Evolutionary conservation across 257 asterid genomes (phyloP).

Genomic region (Perilla frutescens): DNA sequence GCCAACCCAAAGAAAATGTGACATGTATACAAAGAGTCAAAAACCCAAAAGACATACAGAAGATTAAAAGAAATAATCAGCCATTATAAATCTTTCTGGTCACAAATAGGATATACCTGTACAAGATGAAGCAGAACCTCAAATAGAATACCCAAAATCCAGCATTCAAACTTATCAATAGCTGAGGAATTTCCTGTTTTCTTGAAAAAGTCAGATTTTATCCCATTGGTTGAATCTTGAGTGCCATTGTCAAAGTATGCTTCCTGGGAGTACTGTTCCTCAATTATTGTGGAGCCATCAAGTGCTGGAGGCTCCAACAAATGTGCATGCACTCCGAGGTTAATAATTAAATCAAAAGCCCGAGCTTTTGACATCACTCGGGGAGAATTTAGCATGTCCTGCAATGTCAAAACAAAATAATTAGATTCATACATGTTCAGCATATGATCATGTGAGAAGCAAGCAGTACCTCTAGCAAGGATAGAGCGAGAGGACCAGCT

Average conservation of each 20-base stretch:
- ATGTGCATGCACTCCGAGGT: slow-evolving; percentile 99
- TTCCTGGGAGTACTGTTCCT: slow-evolving; percentile 84
- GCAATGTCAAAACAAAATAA: slow-evolving; percentile 42
- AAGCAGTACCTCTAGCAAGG: slow-evolving; percentile 87
- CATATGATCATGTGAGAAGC: slow-evolving; percentile 29
- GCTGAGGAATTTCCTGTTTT: slow-evolving; percentile 65
- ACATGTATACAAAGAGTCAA: not conserved
- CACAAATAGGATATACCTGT: slow-evolving; percentile 64
- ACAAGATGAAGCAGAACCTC: slow-evolving; percentile 98
- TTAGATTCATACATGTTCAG: slow-evolving; percentile 36
- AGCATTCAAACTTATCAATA: slow-evolving; percentile 84
- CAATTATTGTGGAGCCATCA: slow-evolving; percentile 74
- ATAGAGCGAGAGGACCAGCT: slow-evolving; percentile 95
- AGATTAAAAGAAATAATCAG: not conserved
- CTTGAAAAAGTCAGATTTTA: slow-evolving; percentile 54
- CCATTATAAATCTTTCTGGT: slow-evolving; percentile 11
- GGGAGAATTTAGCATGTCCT: slow-evolving; percentile 96
- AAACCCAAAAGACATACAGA: slow-evolving; percentile 15
- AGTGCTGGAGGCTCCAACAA: slow-evolving; percentile 91
- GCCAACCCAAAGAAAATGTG: not conserved
- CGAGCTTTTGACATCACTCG: slow-evolving; percentile 80
- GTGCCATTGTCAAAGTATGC: slow-evolving; percentile 66
- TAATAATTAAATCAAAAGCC: slow-evolving; percentile 93
- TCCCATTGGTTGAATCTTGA: slow-evolving; percentile 61
- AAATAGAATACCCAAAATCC: slow-evolving; percentile 96